Evolutionary conservation across 495 filamentous ascomycete species (phyloP), one percentile per base, ranked within the genome.

Genomic region (Annulohypoxylon bovei): DNA sequence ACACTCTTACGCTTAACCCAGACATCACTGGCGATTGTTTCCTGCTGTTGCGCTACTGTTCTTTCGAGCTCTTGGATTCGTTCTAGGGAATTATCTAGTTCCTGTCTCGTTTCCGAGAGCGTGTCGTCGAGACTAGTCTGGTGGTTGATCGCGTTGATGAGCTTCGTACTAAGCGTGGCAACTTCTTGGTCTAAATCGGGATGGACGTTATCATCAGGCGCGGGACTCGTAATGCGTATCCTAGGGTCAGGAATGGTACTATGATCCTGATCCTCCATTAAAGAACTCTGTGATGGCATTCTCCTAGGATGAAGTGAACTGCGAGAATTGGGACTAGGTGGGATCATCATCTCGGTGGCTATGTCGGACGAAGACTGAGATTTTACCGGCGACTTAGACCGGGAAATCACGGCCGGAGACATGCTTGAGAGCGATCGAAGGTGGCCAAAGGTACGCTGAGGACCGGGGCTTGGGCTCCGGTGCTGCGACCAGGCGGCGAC

Each of bases 71-170:
- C 82, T 58, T 81, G 85, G 47, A 97, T 82, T 77, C 84, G 87
- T 52, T 89, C 86, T 62, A 85, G 86, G 4, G 93, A 87, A n/a
- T 85, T 75, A 54, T 97, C 93, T 55, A 99, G 76, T 73, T 97
- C 93, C 76, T 95, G 89, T 16, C 92, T 87, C 23, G 95, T 92
- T 23, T 85, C 89, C 55, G 92, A 90, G 49, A 99, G 84, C 30
- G 87, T 92, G 75, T 99, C 95, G 74, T 99, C 95, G 27, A 99
- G 83, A 28, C 84, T 92, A 4, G 95, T 98, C 81, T 98, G 96
- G 75, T 95, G 92, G 76, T 99, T 99, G 79, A 99, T 98, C 56
- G 95, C 94, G 72, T 93, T 94, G 63, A 99, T 93, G 56, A 99
- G 86, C 80, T 99, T 99, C 50, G 93, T 94, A 78, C 93, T 98